Conservation (phyloP, 306 rosid species). For the Spatholobus suberectus region DNA sequence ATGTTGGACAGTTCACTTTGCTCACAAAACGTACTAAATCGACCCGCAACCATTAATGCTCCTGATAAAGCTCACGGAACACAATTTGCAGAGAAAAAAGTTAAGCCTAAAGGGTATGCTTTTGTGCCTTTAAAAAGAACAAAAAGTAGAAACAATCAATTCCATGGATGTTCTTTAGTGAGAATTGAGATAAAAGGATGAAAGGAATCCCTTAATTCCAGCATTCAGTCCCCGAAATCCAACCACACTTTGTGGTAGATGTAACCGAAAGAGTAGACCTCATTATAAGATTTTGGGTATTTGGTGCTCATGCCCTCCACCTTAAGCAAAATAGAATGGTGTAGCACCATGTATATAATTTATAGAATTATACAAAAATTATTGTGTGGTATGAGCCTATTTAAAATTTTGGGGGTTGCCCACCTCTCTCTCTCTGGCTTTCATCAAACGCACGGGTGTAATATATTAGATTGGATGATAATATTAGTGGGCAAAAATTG, state of each 20-base stretch:
- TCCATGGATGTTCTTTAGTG: constrained; percentile 9
- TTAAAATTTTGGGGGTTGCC: not conserved
- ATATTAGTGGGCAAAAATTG: constrained; percentile 39
- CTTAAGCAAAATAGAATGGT: constrained; percentile 17
- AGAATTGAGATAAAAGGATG: constrained; percentile 22
- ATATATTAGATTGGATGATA: constrained; percentile 39
- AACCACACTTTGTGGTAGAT: constrained; percentile 38
- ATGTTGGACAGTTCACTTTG: not conserved
- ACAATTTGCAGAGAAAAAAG: constrained; percentile 31
- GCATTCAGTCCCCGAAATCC: constrained; percentile 36
- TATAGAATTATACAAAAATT: constrained; percentile 29
- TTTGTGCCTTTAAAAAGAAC: constrained; percentile 36
- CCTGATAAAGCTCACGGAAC: constrained; percentile 38
- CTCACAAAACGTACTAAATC: not conserved
- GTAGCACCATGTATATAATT: constrained; percentile 22
- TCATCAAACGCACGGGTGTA: constrained; percentile 44
- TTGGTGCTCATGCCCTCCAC: constrained; percentile 43
- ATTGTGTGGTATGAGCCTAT: constrained; percentile 9
- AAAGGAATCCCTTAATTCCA: constrained; percentile 46
- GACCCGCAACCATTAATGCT: constrained; percentile 24
- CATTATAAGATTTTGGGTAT: constrained; percentile 40
- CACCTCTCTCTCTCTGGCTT: not conserved
- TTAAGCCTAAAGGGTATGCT: constrained; percentile 26
- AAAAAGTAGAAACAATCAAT: constrained; percentile 42
- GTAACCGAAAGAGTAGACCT: constrained; percentile 48